Percentiles rank a stretch among this genome's conserved stretches.
These are phyloP conservation scores for Thamnidium elegans DNA, from an alignment of 192 early-diverging fungal species.

Conservation along the genomic window DNA sequence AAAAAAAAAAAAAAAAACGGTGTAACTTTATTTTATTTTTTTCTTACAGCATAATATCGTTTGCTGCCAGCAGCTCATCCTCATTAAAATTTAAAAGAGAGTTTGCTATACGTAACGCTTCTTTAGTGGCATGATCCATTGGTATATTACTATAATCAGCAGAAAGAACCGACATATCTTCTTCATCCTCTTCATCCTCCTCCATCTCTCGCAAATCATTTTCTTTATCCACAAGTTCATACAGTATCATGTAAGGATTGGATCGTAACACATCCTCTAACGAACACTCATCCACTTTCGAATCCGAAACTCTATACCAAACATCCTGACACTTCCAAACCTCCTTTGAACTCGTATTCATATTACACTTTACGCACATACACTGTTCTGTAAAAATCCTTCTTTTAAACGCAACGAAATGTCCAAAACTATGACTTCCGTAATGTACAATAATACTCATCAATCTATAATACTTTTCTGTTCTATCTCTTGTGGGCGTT, in stretches of 20 bases:
- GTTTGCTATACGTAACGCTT: constrained; percentile 12
- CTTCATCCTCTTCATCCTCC: not conserved
- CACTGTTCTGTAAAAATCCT: constrained; percentile 26
- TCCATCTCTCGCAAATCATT: not conserved
- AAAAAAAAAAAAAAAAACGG: no score
- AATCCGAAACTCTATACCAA: constrained; percentile 73
- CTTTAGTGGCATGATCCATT: not conserved
- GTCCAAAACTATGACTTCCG: constrained; percentile 70
- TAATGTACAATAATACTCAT: constrained; percentile 69
- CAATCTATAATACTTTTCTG: constrained; percentile 46
- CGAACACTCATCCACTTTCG: constrained; percentile 58
- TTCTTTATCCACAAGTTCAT: constrained; percentile 42
- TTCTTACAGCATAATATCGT: no score
- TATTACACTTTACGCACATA: constrained; percentile 22
- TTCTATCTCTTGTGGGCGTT: not conserved
- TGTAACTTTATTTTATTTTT: no score
- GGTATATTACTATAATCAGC: no score
- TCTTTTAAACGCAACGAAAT: constrained; percentile 75
- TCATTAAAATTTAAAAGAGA: not conserved
- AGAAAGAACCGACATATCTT: no score
- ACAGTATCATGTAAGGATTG: constrained; percentile 73
- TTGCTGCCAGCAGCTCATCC: not conserved
- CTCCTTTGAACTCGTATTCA: constrained; percentile 24
- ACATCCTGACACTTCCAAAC: constrained; percentile 29
- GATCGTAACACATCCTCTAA: constrained; percentile 60